phyloP scores from a whole-genome alignment of 2,329 filamentous ascomycete genomes.

The Penicillium sp. region DNA sequence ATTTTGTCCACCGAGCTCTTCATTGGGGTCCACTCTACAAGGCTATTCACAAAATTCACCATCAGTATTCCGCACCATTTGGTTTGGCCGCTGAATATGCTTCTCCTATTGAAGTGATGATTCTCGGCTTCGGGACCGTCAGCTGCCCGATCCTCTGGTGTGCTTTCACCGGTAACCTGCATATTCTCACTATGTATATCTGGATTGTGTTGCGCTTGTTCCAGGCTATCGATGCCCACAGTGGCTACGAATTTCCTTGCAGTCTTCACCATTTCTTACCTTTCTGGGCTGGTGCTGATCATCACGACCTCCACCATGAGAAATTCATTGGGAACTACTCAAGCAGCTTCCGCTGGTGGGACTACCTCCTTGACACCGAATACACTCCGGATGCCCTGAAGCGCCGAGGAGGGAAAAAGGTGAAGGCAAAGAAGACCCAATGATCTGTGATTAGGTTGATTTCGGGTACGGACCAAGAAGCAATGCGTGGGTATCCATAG shows the following conservation, averaged over 20 bases:
- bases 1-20: slow-evolving; percentile 89
- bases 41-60: slow-evolving; percentile 97
- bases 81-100: slow-evolving; percentile 96
- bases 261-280: slow-evolving; percentile 91
- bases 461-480: too few species aligned
- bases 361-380: slow-evolving; percentile 90
- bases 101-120: slow-evolving; percentile 94
- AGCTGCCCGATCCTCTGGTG: slow-evolving; percentile 81
- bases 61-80: slow-evolving; percentile 97
- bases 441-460: slow-evolving; percentile 4
- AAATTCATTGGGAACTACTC: slow-evolving; percentile 98
- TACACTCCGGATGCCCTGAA: slow-evolving; percentile 83
- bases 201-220: slow-evolving; percentile 93
- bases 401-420: slow-evolving; percentile 66
- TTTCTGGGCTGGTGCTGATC: slow-evolving; percentile 95
- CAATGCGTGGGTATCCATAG: too few species aligned
- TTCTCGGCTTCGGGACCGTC: slow-evolving; percentile 84
- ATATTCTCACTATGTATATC: slow-evolving; percentile 95
- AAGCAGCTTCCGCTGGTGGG: slow-evolving; percentile 99
- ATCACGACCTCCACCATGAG: slow-evolving; percentile 97
- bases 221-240: slow-evolving; percentile 97
- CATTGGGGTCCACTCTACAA: slow-evolving; percentile 97
- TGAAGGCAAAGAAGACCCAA: slow-evolving; percentile 27
- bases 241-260: slow-evolving; percentile 98
- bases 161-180: slow-evolving; percentile 77